phyloP scores from a whole-genome alignment of 441 rosid species.

The Melastoma candidum region DNA sequence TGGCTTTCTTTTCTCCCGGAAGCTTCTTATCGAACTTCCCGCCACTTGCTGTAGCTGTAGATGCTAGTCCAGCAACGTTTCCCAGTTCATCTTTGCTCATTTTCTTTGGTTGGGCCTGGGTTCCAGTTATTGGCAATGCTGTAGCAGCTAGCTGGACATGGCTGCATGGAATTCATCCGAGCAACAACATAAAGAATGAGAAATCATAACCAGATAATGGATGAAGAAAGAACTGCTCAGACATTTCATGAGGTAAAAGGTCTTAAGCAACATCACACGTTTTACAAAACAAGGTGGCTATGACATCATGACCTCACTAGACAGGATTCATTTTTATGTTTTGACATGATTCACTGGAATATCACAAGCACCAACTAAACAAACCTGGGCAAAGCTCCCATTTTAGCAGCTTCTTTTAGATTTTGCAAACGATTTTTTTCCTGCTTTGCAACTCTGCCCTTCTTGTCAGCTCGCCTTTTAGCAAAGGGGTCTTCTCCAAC shows the following conservation, averaged over 20 bases:
- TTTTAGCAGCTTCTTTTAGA: constrained; percentile 64
- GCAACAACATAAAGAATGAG: background rate
- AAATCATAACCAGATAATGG: too few species aligned
- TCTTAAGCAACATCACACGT: too few species aligned
- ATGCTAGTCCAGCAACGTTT: constrained; percentile 79
- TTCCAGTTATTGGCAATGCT: constrained; percentile 79
- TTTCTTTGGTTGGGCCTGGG: constrained; percentile 61
- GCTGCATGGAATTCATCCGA: constrained; percentile 29
- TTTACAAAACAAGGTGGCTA: too few species aligned
- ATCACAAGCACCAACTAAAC: constrained; percentile 3
- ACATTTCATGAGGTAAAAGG: too few species aligned
- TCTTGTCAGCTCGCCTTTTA: constrained; percentile 62
- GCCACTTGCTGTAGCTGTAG: constrained; percentile 87
- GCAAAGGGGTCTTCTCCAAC: constrained; percentile 89
- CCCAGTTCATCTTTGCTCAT: constrained; percentile 61
- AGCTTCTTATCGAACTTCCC: constrained; percentile 92
- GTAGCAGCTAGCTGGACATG: constrained; percentile 86
- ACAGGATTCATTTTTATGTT: too few species aligned
- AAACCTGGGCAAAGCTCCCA: constrained; percentile 87
- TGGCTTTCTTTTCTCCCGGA: constrained; percentile 69
- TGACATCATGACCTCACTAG: too few species aligned
- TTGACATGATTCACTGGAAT: background rate
- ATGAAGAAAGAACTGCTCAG: too few species aligned
- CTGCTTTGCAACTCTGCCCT: constrained; percentile 73
- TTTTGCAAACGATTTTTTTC: constrained; percentile 63